These are phyloP conservation scores for Lasiosphaeria hispida DNA, from an alignment of 495 filamentous ascomycete genomes.

Conservation along the genomic window DNA sequence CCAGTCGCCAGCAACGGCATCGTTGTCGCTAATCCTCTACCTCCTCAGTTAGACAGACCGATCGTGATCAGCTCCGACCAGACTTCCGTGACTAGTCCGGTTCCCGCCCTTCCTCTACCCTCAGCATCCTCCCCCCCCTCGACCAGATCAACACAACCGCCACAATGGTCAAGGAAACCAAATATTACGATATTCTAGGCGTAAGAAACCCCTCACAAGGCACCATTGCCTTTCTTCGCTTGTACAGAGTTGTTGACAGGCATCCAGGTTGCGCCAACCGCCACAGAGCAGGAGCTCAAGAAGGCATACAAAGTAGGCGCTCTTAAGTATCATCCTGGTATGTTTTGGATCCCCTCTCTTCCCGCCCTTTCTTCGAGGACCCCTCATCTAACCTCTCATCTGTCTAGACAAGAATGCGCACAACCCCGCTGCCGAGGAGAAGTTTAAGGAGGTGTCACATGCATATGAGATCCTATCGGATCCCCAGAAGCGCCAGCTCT, in stretches of 20 bases:
- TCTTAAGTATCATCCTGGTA: conserved; percentile 89
- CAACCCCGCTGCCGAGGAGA: conserved; percentile 89
- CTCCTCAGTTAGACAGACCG: too few relatives aligned
- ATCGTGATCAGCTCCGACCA: too few relatives aligned
- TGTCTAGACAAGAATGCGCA: conserved; percentile 87
- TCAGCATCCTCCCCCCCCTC: background rate
- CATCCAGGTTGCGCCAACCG: conserved; percentile 65
- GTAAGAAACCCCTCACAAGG: conserved; percentile 50
- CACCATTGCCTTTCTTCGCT: background rate
- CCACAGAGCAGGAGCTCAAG: conserved; percentile 76
- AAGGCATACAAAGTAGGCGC: conserved; percentile 89
- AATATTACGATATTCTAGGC: conserved; percentile 81
- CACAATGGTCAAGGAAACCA: conserved; percentile 89
- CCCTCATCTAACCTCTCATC: conserved; percentile 21
- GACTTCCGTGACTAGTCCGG: background rate
- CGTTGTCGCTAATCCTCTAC: too few relatives aligned
- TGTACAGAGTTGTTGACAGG: conserved; percentile 22
- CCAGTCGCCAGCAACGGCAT: too few relatives aligned
- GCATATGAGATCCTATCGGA: conserved; percentile 95
- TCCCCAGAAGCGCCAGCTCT: conserved; percentile 81
- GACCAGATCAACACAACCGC: conserved; percentile 6
- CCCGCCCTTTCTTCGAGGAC: background rate
- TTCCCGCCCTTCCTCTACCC: background rate
- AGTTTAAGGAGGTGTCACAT: conserved; percentile 95
- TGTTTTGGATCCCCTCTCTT: conserved; percentile 22